Evolutionary conservation across 306 rosid species (phyloP), one percentile per base, ranked within the genome.

Genomic region (Vigna angularis): DNA sequence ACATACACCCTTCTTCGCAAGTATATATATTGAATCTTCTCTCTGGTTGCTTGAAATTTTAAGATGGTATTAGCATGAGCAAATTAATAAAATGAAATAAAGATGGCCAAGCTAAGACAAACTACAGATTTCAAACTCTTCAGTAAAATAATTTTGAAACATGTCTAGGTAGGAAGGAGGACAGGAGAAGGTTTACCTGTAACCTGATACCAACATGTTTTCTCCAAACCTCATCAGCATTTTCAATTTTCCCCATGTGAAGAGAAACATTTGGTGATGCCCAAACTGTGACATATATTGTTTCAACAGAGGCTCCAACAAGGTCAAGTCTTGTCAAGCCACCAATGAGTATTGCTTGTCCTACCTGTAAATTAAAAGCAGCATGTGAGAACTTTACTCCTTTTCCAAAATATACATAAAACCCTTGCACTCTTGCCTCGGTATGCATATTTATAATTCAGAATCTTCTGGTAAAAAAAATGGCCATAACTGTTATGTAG

Each of bases 201-300:
- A 94, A 76, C 78, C 96, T 85, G 75, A 89, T 49, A 24, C 98
- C 98, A 38, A 86, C 84, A 64, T 94, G 98, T 79, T 94, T 90
- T 67, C 77, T 87, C 93, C 90, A 90, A 75, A 93, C 88, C 79
- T 94, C 97, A 22, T 92, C 91, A 24, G 98, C 96, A 77, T 92
- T 94, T 90, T 94, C 97, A 22, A 79, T 83, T 90, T 92, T 94
- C 34, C 97, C 97, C 89, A 92, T 78, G 87, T 92, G 98, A 47
- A 94, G 78, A 78, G 98, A 94, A 79, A 90, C 78, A 85, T 88
- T 90, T 63, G 94, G 85, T 12, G 98, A 92, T 66, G 91, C 93
- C 98, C 97, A 94, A 83, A 92, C 72, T 8, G 98, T 86, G 70
- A 89, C 88, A 80, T 94, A 94, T 53, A 92, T 89, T 79, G 98